Evolutionary conservation across 179 eudicot species (phyloP).

Genomic region (Spergularia azorica): DNA sequence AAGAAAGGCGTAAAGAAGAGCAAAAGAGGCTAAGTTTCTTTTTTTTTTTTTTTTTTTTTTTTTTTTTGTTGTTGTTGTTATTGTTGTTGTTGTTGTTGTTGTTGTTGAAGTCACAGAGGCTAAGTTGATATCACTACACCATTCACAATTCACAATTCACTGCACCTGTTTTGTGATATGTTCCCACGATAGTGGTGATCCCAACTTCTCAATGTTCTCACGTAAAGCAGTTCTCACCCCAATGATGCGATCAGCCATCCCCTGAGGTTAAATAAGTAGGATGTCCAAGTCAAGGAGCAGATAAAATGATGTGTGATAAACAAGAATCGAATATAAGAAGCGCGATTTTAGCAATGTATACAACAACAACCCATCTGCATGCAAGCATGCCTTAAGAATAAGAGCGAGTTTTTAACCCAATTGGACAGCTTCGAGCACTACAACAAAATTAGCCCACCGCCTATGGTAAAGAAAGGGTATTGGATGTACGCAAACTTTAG

Average conservation of each 20-base stretch:
- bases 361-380: no score
- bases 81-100: no score
- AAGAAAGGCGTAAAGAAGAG: neutral
- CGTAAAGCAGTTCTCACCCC: constrained; percentile 84
- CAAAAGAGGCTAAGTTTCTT: no score
- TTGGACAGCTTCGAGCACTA: no score
- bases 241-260: constrained; percentile 95
- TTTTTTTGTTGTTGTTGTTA: no score
- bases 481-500: no score
- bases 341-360: neutral
- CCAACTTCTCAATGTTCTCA: constrained; percentile 80
- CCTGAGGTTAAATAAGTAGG: constrained; percentile 38
- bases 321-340: neutral
- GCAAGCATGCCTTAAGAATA: no score
- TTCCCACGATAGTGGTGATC: constrained; percentile 91
- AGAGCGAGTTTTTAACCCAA: no score
- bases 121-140: neutral
- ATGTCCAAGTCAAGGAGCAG: neutral
- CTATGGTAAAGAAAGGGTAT: no score
- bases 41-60: no score
- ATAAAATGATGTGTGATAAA: neutral
- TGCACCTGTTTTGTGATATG: constrained; percentile 95
- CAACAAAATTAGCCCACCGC: no score
- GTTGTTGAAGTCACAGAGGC: neutral
- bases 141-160: neutral